Base-by-base conservation (phyloP, 1,284 basidiomycete genomes). In the Singerocomus rubriflavus region DNA sequence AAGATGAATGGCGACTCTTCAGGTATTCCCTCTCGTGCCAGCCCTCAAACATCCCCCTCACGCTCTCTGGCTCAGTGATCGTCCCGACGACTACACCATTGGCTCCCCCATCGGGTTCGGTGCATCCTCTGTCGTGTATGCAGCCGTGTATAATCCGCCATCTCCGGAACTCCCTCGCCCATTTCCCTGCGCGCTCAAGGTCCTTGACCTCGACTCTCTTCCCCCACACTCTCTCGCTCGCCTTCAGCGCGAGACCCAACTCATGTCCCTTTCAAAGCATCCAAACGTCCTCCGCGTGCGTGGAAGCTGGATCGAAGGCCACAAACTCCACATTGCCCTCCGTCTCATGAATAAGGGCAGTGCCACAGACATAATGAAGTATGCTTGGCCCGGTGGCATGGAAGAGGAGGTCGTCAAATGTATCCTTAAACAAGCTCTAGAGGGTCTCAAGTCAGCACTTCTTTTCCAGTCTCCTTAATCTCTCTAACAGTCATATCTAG, bases 221-320 rank as follows among this genome's bases (percentile, higher is more conserved):
- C 82, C 85, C 1, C 85, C 74, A 2, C 78, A 76, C 42, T 81
- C 89, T 0, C 74, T 91, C 26, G 73, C 77, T 12, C 80, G 88
- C 35, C 77, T 93, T 10, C 84, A 86, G 57, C 77, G 90, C 47
- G 93, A 95, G 69, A 94, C 93, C 0, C 90, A 90, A 48, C 77
- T 95, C 41, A 95, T 95, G 93, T 92, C 90, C 3, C 77, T 95
- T 3, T 90, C 85, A n/a, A 95, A 95, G 64, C 92, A 95, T 57
- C 91, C 92, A 26, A 93, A 95, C 59, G 90, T 95, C 6, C 77
- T 95, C 16, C 84, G 91, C 51, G 93, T 95, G 2, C 84, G 93
- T 57, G 92, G 92, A 11, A 87, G 85, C 36, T 95, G 93, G 93
- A 82, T 91, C 61, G 76, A 84, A 7, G 91, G 88, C 34, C 82